Evolutionary conservation across 169 alveolate species (phyloP).

Genomic region (Plasmodium coatneyi): DNA sequence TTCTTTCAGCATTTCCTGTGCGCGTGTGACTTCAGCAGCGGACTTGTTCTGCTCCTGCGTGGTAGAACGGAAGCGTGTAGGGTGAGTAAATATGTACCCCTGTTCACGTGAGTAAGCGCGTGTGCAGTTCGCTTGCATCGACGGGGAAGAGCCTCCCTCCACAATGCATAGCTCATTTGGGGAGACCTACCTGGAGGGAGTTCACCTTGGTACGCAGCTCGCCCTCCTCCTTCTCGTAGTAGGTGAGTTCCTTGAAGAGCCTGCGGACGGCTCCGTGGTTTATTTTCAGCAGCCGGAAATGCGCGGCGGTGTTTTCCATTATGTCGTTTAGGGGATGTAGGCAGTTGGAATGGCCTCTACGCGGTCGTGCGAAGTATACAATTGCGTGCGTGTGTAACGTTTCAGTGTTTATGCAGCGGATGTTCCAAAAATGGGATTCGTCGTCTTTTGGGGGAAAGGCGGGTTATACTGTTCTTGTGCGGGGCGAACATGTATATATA

Average conservation of each 20-base stretch:
- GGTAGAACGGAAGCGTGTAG: not conserved
- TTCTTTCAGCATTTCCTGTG: conserved; percentile 48
- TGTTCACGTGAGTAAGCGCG: no score
- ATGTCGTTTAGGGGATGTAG: not conserved
- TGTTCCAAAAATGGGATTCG: not conserved
- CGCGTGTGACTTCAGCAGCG: not conserved
- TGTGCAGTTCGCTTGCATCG: not conserved
- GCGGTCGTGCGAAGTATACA: not conserved
- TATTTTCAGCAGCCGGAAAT: conserved; percentile 20
- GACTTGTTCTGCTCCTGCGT: not conserved
- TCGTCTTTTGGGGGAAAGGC: not conserved
- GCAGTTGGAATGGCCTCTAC: not conserved
- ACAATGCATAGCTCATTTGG: not conserved
- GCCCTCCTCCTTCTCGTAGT: conserved; percentile 48
- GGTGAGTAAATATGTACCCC: no score
- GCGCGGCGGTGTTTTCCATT: conserved; percentile 17
- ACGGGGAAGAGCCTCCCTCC: not conserved
- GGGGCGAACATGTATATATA: not conserved
- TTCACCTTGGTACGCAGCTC: conserved; percentile 10
- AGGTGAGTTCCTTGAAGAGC: conserved; percentile 28
- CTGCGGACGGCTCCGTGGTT: conserved; percentile 63
- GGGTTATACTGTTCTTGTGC: not conserved
- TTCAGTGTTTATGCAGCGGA: not conserved
- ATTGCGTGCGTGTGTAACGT: not conserved
- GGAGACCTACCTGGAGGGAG: conserved; percentile 9